Base-by-base conservation (phyloP, 2,329 filamentous ascomycete genomes). In the Fusarium redolens region DNA sequence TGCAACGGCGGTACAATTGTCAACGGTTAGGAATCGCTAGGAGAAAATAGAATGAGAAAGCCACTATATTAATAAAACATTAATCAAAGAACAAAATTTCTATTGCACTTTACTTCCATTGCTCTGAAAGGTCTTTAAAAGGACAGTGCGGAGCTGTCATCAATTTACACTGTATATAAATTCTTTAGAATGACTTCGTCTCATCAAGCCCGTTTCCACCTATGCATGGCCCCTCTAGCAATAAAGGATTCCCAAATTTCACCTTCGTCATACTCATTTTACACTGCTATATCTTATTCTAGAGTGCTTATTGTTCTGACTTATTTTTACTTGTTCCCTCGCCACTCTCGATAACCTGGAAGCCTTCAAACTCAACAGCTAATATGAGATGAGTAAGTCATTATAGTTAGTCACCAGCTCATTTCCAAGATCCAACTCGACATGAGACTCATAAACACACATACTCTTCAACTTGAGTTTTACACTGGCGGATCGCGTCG, bases 1-100 rank as follows among this genome's bases (percentile, higher is more conserved):
- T 87, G 85, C 81, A 88, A 88, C 54, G 86, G 86, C 3, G 86
- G 86, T 9, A 78, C 77, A 8, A 74, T 88, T 45, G 85, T 88
- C 33, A 87, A 86, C 68, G 85, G 86, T 30, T 88, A 79, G 80
- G 54, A 31, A 17, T 41, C 31, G 56, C 25, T 4, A 57, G 18
- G 11, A 57, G 31, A 65, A 50, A 11, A 7, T 33, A 7, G 15
- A 57, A 60, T 48, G 44, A 31, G 2, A 4, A 37, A 33, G 17
- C 41, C 41, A 44, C 14, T 40, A 45, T 1, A 30, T 38, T 41
- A 50, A 51, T 22, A 7, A 48, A 18, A 22, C 17, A 31, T 40
- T 43, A 58, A 54, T 65, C 25, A 31, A 38, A 28, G 41, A 38
- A 55, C 5, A 17, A 54, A 61, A 40, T 40, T 28, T 22, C 28